Evolutionary conservation across 371 early-diverging fungal genomes (phyloP), one percentile per base, ranked within the genome.

Genomic region (Coemansia sp.): DNA sequence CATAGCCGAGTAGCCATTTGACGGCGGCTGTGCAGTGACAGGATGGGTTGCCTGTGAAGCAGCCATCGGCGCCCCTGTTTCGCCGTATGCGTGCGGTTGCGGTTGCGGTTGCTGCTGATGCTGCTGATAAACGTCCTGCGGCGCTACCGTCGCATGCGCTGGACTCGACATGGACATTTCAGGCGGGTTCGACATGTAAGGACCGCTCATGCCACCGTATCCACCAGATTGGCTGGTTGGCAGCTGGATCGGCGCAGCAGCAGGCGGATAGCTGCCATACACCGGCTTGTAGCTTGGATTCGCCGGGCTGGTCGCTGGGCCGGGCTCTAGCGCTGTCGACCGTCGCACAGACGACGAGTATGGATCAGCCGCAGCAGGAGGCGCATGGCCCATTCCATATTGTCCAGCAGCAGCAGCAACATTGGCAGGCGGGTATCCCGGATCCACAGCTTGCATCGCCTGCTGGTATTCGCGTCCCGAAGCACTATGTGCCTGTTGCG

Each of bases 301-400:
- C 41, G 20, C 59, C 30, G 57, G 41, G 34, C 40, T 57, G 31
- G 57, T 65, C 40, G 60, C 38, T 14, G 49, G 39, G 31, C 57
- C 71, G 34, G 56, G 42, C 52, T 67, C 67, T 7, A 57, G 55
- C 2, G 61, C 68, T 39, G 70, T 57, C n/a, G 62, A 59, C 26
- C 64, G 51, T 30, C 67, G 64, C 55, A 63, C 68, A 53, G 74
- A 43, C 4, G 61, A 67, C 11, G 70, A 67, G 32, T 72, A 70
- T 5, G 69, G 82, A 9, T 74, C 74, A 9, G 56, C 38, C 4
- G 78, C 68, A 4, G 79, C 64, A 5, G 75, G 67, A 34, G 70
- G 65, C 14, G 63, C 71, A 1, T 68, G 68, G 31, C 67, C 67
- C 40, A 60, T 58, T 30, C 68, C 69, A 48, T 75, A 76, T 16